phyloP scores from a whole-genome alignment of 164 flowering plant species.

The Tetracentron sinense region DNA sequence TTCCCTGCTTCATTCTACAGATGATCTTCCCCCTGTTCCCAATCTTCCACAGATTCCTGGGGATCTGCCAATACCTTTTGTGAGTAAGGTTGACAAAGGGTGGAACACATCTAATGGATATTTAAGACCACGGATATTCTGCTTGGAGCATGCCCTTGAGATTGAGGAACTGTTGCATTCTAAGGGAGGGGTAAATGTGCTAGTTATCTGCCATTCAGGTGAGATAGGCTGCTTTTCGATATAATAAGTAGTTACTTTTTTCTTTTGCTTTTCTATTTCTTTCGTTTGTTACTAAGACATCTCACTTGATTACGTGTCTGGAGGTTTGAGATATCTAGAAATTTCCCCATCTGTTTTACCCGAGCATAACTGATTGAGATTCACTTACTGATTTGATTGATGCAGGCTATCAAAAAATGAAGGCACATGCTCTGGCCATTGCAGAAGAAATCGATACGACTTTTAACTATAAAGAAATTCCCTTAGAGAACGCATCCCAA shows the following conservation, averaged over 20 bases:
- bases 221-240: not conserved
- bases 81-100: constrained; percentile 14
- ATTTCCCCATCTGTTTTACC: not conserved
- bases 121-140: constrained; percentile 79
- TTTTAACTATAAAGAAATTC: constrained; percentile 46
- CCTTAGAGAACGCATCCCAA: constrained; percentile 53
- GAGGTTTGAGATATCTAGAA: not conserved
- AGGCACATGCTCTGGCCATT: constrained; percentile 52
- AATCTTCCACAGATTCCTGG: constrained; percentile 15
- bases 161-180: constrained; percentile 51
- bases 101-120: constrained; percentile 45
- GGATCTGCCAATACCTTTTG: constrained; percentile 14
- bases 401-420: constrained; percentile 83
- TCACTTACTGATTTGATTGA: constrained; percentile 11
- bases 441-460: constrained; percentile 62
- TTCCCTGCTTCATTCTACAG: constrained; percentile 14
- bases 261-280: not conserved
- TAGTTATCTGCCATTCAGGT: constrained; percentile 97
- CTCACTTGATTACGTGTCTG: not conserved
- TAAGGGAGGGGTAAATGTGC: constrained; percentile 81
- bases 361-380: constrained; percentile 4
- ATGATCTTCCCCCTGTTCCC: constrained; percentile 9
- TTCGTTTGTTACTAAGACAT: not conserved
- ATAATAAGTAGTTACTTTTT: not conserved
- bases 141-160: constrained; percentile 89